Base-by-base conservation (phyloP, 371 early-diverging fungal genomes). In the Parasitella parasitica region DNA sequence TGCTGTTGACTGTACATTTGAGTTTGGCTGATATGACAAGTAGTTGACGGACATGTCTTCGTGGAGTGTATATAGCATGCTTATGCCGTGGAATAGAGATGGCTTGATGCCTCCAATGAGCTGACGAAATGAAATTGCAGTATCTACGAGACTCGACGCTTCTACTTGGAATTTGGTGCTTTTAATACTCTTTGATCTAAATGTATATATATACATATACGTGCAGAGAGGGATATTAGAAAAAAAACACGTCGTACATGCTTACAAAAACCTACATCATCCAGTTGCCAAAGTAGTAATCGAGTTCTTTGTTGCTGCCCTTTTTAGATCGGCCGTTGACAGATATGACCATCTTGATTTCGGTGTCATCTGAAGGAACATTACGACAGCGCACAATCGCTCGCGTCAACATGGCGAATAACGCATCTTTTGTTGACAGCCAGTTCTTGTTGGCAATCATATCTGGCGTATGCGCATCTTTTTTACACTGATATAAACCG, bases 31-130 rank as follows among this genome's bases (percentile, higher is more conserved):
- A 32, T 73, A 77, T 3, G 70, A 63, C 26, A 77, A 39, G 38
- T 77, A 77, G 38, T 77, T 67, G 18, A 69, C 66, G 9, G 77
- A 69, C 77, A 77, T 77, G 22, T 77, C 77, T 41, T 73, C 73
- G 48, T 77, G 71, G 6, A 73, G 56, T 2, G 69, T 71, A 34
- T 77, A 77, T 0, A 77, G 43, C 34, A 73, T 73, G 26, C 77
- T 77, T 18, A 77, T 43, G 20, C 72, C 70, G 57, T 77, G 72
- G 32, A 77, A 77, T 28, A 77, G 28, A n/a, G 66, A 61, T 3
- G 65, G 35, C 13, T 65, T 50, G 6, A 73, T 28, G 1, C 53
- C 59, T 1, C 37, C 32, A 20, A 69, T 57, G 12, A 58, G 9
- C 20, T 73, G 64, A 2, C 71, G 70, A 52, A 77, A 59, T 9